A percentile compares a stretch with the other conserved stretches of the same genome.
Evolutionary conservation across 345 rosid species (phyloP).

Genomic region (Luvunga scandens): DNA sequence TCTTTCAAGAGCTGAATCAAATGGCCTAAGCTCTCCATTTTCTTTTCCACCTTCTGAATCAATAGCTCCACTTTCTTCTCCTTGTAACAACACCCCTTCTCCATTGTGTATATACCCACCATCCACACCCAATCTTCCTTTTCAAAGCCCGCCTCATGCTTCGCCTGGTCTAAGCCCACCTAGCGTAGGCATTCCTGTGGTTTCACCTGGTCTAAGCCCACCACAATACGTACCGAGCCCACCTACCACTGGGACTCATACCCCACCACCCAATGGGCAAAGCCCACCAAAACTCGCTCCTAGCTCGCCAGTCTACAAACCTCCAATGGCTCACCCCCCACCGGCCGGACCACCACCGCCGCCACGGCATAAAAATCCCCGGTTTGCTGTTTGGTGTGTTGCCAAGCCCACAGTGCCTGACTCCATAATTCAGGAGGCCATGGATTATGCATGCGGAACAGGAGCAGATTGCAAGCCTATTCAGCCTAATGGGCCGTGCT

Average conservation of each 20-base stretch:
- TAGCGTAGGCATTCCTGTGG: neutral
- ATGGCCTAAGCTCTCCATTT: constrained; percentile 11
- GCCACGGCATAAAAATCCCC: constrained; percentile 18
- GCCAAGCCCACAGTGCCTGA: constrained; percentile 43
- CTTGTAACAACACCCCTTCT: neutral
- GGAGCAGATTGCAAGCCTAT: constrained; percentile 45
- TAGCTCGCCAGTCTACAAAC: too few species aligned
- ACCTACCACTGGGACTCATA: neutral
- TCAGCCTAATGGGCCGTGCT: constrained; percentile 35
- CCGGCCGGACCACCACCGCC: constrained; percentile 11
- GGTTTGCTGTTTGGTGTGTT: constrained; percentile 38
- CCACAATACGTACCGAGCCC: constrained; percentile 16
- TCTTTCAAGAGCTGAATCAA: neutral
- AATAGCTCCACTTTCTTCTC: constrained; percentile 23
- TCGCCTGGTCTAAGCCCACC: neutral
- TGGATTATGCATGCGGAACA: constrained; percentile 53
- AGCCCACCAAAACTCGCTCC: neutral
- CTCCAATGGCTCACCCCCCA: too few species aligned
- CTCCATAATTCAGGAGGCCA: constrained; percentile 30
- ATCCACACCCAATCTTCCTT: neutral
- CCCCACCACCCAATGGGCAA: neutral
- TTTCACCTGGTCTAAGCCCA: constrained; percentile 17
- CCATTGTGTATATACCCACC: constrained; percentile 21
- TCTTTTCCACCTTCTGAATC: constrained; percentile 28
- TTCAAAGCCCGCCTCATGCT: constrained; percentile 12